Base-by-base conservation (phyloP, 2,329 filamentous ascomycete species). In the Aphanoascus verrucosus region DNA sequence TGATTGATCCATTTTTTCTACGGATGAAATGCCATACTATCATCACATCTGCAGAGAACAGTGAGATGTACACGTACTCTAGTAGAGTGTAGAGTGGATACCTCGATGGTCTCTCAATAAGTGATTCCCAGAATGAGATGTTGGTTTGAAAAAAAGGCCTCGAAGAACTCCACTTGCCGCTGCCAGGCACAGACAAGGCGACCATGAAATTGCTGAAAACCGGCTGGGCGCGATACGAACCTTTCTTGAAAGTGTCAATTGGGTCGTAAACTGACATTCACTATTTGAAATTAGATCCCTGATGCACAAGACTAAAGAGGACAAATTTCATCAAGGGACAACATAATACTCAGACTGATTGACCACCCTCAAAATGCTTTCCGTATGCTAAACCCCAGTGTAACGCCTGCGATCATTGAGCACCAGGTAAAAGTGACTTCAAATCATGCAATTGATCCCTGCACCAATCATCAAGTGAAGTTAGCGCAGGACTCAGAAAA, bases 251-350 rank as follows among this genome's bases (percentile, higher is more conserved):
- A 19, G 38, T 28, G 5, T 17, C 14, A 45, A 40, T 17, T 6
- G 46, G 9, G 17, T 28, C 23, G 23, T 12, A 8, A 15, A 37
- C 11, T 23, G 31, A 28, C 41, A 44, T 51, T 15, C 49, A 51
- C 49, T 51, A 44, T 51, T 15, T 44, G n/a, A 37, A 44, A 51
- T 51, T 51, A 51, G 49, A 51, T 44, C 44, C 28, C 40, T 44
- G 49, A 37, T 37, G 46, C 37, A 50, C 34, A 38, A 50, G 35
- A 32, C 12, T 38, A 35, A 20, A 46, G 19, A 12, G 12, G 38
- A 19, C 12, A 19, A 31, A 41, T 4, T 52, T 48, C 46, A 19
- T 23, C 34, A 45, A 43, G 50, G 42, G 50, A 52, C 31, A 52
- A 20, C 43, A 52, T 37, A 46, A 46, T 40, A 46, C 43, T 46